Conservation (phyloP, 2,329 filamentous ascomycete species). For the Arthroderma sp. region DNA sequence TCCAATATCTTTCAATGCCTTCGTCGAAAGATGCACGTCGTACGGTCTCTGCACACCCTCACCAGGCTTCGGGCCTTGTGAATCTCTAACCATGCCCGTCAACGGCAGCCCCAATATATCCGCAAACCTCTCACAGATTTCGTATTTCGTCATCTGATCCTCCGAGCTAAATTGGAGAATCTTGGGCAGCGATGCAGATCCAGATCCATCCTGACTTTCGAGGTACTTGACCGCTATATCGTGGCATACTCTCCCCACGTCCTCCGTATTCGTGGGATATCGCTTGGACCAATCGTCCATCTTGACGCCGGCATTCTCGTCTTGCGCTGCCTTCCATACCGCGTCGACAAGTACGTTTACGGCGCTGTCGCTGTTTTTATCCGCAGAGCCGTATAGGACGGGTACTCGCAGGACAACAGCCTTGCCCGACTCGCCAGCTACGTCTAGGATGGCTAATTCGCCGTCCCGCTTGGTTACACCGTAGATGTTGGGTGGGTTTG, state of each 20-base stretch:
- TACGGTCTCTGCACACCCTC: conserved; percentile 66
- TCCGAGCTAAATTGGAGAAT: conserved; percentile 80
- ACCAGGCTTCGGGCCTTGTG: conserved; percentile 57
- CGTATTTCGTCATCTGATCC: conserved; percentile 76
- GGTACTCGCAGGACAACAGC: conserved; percentile 67
- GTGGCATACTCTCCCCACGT: conserved; percentile 65
- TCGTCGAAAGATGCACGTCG: conserved; percentile 76
- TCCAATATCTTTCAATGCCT: conserved; percentile 55
- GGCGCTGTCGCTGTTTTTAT: conserved; percentile 61
- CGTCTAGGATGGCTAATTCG: conserved; percentile 55
- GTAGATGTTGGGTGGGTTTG: conserved; percentile 67
- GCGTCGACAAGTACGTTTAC: conserved; percentile 68
- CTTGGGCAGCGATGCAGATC: conserved; percentile 44
- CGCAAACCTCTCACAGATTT: conserved; percentile 67
- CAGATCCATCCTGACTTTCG: conserved; percentile 18
- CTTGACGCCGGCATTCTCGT: conserved; percentile 45
- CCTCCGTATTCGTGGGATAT: conserved; percentile 81
- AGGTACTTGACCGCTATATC: conserved; percentile 62
- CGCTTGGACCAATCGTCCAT: conserved; percentile 81
- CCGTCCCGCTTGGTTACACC: conserved; percentile 61
- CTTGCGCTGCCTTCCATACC: conserved; percentile 56
- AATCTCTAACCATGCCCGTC: conserved; percentile 50
- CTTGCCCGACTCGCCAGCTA: conserved; percentile 39
- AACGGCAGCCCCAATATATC: conserved; percentile 65
- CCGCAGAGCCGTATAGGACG: conserved; percentile 67